A percentile compares a stretch with the other conserved stretches of the same genome.
Evolutionary conservation across 805 yeast genomes (phyloP).

Genomic region (Saccharomycopsis selenospora): DNA sequence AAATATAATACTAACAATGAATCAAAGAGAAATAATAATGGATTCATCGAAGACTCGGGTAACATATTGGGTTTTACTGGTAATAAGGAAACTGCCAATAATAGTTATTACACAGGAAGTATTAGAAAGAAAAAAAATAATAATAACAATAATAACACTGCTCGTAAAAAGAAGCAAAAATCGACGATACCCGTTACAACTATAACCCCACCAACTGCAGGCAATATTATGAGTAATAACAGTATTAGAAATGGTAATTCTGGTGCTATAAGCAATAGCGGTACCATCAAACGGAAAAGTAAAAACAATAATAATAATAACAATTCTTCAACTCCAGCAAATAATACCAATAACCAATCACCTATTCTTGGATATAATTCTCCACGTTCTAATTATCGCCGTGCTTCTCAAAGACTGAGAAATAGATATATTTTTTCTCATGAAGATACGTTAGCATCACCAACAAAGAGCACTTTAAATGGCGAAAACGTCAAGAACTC

Average conservation of each 20-base stretch:
- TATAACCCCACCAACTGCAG: background rate
- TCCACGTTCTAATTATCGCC: conserved; percentile 4
- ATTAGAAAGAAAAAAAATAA: conserved; percentile 8
- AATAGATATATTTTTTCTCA: background rate
- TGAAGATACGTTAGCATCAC: background rate
- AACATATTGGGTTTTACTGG: conserved; percentile 6
- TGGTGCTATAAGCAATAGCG: too few species aligned
- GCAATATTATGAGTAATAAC: too few species aligned
- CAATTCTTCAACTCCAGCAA: background rate
- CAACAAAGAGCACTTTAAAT: too few species aligned
- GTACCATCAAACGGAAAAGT: background rate
- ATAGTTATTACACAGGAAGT: background rate
- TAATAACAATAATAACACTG: too few species aligned
- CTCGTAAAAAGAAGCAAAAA: background rate
- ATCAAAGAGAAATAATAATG: conserved; percentile 5
- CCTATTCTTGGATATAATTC: conserved; percentile 8
- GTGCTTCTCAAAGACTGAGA: conserved; percentile 4
- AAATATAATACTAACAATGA: background rate
- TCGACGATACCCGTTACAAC: background rate
- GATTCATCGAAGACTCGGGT: conserved; percentile 7
- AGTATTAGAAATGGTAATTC: too few species aligned
- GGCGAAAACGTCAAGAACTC: conserved; percentile 1
- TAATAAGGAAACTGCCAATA: background rate
- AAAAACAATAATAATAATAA: background rate
- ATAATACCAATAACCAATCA: background rate